Conservation (phyloP, 2,329 filamentous ascomycete genomes). For the Aspergillus brasiliensis region DNA sequence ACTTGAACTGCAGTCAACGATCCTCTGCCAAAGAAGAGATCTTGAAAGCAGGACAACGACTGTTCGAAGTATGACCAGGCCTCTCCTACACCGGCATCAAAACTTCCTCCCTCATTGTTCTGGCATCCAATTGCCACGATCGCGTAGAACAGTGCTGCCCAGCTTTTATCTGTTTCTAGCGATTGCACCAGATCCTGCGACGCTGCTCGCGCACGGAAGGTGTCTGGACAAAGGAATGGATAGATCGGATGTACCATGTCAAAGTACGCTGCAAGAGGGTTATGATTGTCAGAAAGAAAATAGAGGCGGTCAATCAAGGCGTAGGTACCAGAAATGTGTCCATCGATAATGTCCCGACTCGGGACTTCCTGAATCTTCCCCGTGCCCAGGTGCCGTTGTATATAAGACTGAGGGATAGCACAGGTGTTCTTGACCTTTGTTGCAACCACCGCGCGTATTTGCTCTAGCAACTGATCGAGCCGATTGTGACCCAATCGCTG, state of each 20-base stretch:
- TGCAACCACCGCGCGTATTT: slow-evolving; percentile 8
- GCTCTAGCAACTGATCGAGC: slow-evolving; percentile 9
- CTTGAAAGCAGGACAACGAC: slow-evolving; percentile 18
- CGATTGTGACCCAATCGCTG: slow-evolving; percentile 8
- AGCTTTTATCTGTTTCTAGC: slow-evolving; percentile 57
- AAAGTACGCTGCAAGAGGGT: slow-evolving; percentile 39
- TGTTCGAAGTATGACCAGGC: slow-evolving; percentile 36
- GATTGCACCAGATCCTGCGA: slow-evolving; percentile 50
- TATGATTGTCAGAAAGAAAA: no score
- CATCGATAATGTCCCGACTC: neutral
- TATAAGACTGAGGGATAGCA: neutral
- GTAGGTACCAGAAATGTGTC: neutral
- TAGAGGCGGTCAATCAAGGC: no score
- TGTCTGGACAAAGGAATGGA: slow-evolving; percentile 42
- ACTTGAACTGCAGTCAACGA: neutral
- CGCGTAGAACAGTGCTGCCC: slow-evolving; percentile 42
- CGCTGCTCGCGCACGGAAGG: slow-evolving; percentile 44
- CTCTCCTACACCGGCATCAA: slow-evolving; percentile 40
- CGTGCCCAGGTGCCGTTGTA: neutral
- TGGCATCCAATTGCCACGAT: slow-evolving; percentile 42
- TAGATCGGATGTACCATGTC: slow-evolving; percentile 41
- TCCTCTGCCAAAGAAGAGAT: slow-evolving; percentile 17
- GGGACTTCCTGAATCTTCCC: neutral
- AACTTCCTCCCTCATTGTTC: slow-evolving; percentile 37
- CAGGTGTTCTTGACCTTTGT: slow-evolving; percentile 6